phyloP scores from a whole-genome alignment of 495 filamentous ascomycete genomes.

The Penicillium coprophilum region DNA sequence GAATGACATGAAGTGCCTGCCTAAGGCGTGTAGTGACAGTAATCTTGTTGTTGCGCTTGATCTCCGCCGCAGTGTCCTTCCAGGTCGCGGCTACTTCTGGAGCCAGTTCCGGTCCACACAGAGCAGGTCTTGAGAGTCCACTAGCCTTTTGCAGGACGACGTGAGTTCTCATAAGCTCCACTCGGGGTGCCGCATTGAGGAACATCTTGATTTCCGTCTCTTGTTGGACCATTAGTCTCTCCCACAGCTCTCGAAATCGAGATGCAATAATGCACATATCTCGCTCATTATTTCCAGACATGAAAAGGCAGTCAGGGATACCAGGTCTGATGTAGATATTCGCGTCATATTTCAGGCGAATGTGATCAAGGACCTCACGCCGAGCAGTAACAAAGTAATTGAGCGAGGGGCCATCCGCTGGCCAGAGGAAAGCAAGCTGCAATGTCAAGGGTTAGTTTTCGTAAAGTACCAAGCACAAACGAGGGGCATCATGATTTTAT shows the following conservation, averaged over 20 bases:
- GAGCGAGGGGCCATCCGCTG: not conserved
- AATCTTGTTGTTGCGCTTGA: conserved; percentile 4
- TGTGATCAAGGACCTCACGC: not conserved
- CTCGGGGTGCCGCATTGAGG: not conserved
- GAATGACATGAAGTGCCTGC: conserved; percentile 3
- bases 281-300: not conserved
- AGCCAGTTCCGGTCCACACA: conserved; percentile 3
- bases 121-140: not conserved
- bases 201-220: conserved; percentile 8
- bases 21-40: not conserved
- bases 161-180: not conserved
- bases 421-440: conserved; percentile 2
- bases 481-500: not conserved
- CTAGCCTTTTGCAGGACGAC: not conserved
- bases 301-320: not conserved
- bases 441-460: not conserved
- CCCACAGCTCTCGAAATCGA: conserved; percentile 1
- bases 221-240: not conserved
- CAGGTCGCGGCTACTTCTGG: not conserved
- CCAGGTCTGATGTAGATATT: conserved; percentile 5
- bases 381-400: not conserved
- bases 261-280: not conserved
- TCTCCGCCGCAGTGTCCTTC: not conserved
- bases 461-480: not conserved
- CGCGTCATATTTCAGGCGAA: not conserved